Base-by-base conservation (phyloP, 345 rosid species). In the Nasturtium officinale region DNA sequence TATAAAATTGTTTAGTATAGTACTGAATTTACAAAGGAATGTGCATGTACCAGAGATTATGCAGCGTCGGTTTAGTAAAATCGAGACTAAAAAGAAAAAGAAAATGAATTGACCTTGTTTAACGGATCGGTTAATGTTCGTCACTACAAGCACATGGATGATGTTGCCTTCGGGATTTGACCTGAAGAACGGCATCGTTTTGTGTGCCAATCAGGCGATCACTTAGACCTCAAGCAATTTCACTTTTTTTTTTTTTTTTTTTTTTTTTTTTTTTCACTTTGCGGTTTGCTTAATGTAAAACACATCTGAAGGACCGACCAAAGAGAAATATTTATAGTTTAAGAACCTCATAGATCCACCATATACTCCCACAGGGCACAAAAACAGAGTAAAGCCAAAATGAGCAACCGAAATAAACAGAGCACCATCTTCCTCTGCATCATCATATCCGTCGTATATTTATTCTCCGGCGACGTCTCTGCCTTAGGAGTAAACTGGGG, bases 401-500 rank as follows among this genome's bases (percentile, higher is more conserved):
- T 75, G 79, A 32, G 56, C 8, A 61, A 67, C 61, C 56, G 1
- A 1, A 9, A 50, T 17, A 75, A 21, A 29, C 68, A 30, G 9
- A 58, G 37, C 16, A 48, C 18, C 20, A 51, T 68, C 42, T 30
- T 61, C 58, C 29, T 61, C 51, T 68, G 28, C 69, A 16, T 75
- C 13, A 37, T 43, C 42, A 66, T 74, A 25, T 56, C 54, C 61
- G 6, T 18, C 29, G 10, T 59, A 30, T 67, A 6, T 42, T 67
- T 67, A 25, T 11, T 51, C 16, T 60, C 79, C 51, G 29, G 25
- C 2, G 10, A 16, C 7, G 74, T 75, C 26, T 68, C 70, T 10
- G 79, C 69, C 42, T 61, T 93, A 16, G 98, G 98, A 56, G 90
- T 93, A 62, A 93, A 93, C 57, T 90, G 98, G 94, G 98, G 98